Percentiles rank a stretch among this genome's conserved stretches.
Evolutionary conservation across 2,329 filamentous ascomycete genomes (phyloP).

Genomic region (Cladophialophora immunda): DNA sequence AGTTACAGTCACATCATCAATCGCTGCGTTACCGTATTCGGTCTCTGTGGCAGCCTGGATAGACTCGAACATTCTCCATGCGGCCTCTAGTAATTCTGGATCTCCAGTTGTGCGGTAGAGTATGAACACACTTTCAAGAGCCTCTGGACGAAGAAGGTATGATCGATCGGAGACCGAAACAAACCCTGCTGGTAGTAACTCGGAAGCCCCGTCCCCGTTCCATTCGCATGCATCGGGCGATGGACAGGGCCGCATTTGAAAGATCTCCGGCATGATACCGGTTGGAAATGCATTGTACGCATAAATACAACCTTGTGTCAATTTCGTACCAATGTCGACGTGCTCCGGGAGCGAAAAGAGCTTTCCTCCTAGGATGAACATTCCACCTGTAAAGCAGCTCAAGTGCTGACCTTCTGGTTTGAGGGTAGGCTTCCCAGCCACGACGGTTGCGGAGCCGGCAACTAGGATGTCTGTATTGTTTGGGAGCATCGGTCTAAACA

Average conservation of each 20-base stretch:
- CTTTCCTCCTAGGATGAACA: slow-evolving; percentile 62
- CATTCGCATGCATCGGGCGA: slow-evolving; percentile 48
- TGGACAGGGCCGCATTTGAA: slow-evolving; percentile 55
- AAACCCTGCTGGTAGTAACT: slow-evolving; percentile 36
- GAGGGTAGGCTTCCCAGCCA: slow-evolving; percentile 41
- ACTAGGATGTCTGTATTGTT: slow-evolving; percentile 57
- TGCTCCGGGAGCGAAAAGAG: slow-evolving; percentile 61
- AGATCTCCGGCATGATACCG: slow-evolving; percentile 65
- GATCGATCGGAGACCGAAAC: slow-evolving; percentile 30
- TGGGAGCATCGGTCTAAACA: slow-evolving; percentile 61
- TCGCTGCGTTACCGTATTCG: slow-evolving; percentile 73
- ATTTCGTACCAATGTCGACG: slow-evolving; percentile 57
- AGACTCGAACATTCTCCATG: slow-evolving; percentile 84
- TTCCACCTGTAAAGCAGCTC: slow-evolving; percentile 64
- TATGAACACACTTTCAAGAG: slow-evolving; percentile 87
- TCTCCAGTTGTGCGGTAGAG: slow-evolving; percentile 91
- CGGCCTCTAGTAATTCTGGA: slow-evolving; percentile 76
- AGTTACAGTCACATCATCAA: slow-evolving; percentile 60
- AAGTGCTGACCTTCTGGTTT: slow-evolving; percentile 60
- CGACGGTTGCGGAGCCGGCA: slow-evolving; percentile 53
- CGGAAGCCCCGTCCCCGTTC: slow-evolving; percentile 42
- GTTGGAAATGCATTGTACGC: slow-evolving; percentile 59
- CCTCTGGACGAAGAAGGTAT: slow-evolving; percentile 70
- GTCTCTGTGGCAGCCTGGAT: slow-evolving; percentile 73
- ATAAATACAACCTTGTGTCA: slow-evolving; percentile 66